Conservation (phyloP, 2,329 filamentous ascomycete genomes). For the Stagonosporopsis rhizophila region DNA sequence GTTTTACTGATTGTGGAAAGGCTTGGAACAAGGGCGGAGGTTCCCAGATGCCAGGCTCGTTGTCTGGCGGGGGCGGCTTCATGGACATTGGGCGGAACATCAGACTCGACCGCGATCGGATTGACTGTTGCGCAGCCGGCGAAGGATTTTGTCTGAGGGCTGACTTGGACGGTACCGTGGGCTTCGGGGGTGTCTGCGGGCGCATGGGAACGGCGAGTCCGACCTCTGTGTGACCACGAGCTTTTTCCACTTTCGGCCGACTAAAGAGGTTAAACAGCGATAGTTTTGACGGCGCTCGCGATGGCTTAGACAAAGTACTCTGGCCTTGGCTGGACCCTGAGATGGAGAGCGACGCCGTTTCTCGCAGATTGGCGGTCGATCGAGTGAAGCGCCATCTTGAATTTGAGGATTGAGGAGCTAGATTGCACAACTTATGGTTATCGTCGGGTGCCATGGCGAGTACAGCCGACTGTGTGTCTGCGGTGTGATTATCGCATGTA, state of each 20-base stretch:
- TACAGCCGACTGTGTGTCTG: slow-evolving; percentile 22
- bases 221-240: slow-evolving; percentile 55
- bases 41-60: slow-evolving; percentile 51
- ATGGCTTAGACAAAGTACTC: slow-evolving; percentile 34
- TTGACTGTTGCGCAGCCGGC: slow-evolving; percentile 38
- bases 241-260: slow-evolving; percentile 57
- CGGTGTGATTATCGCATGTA: slow-evolving; percentile 25
- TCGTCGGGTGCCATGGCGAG: slow-evolving; percentile 39
- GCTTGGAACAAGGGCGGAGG: slow-evolving; percentile 82
- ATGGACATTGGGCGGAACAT: slow-evolving; percentile 43
- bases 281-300: slow-evolving; percentile 52
- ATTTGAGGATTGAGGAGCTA: slow-evolving; percentile 28
- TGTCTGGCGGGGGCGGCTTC: slow-evolving; percentile 28
- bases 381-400: slow-evolving; percentile 50
- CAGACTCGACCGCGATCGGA: slow-evolving; percentile 42
- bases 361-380: slow-evolving; percentile 39
- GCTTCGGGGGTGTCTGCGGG: slow-evolving; percentile 37
- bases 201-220: slow-evolving; percentile 49
- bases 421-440: slow-evolving; percentile 33
- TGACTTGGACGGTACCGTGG: slow-evolving; percentile 25
- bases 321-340: slow-evolving; percentile 11
- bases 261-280: slow-evolving; percentile 60
- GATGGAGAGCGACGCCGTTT: slow-evolving; percentile 6
- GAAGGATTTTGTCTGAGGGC: slow-evolving; percentile 42
- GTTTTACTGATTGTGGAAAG: slow-evolving; percentile 81